Evolutionary conservation across 352 stramenopile genomes (phyloP), one percentile per base, ranked within the genome.

Genomic region (Phytophthora hibernalis): DNA sequence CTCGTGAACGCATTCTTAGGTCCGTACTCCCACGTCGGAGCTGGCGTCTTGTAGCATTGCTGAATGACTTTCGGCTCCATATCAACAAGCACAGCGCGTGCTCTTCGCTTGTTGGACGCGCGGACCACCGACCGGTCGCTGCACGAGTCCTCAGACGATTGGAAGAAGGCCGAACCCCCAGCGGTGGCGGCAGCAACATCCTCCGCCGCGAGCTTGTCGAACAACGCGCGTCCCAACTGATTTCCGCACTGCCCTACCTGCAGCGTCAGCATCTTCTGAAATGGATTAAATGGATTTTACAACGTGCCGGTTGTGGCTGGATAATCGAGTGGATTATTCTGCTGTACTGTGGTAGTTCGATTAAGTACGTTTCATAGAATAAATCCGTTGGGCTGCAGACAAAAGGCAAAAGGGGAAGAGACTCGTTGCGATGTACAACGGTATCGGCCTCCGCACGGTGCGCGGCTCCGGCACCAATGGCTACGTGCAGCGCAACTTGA

Each of bases 401-500:
- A 54, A 38, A 57, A 7, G 26, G 26, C 26, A 69, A 40, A 43
- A 13, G 45, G 44, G 35, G 51, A 20, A 26, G 37, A 35, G 47
- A 58, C 52, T 63, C 22, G 43, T 10, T 21, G 21, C 8, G 55
- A 96, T 96, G 90, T 97, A 97, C 73, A 97, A 97, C 77, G 90
- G 90, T 59, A 95, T 97, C 51, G 90, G 90, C 7, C 73, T 97
- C 26, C 75, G 79, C 56, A 96, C 89, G 1, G 79, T 92, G 61
- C 88, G 90, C 54, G 90, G 90, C 59, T 95, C 87, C 42, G 87
- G 88, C 65, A 97, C 90, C 54, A 97, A 93, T 76, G 90, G 90
- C 43, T 96, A 96, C 61, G 89, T 96, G 52, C 88, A 96, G 77
- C 72, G 79, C 44, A 97, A 96, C 68, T 61, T 93, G 28, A 92